Conservation (phyloP, 2,329 filamentous ascomycete genomes). For the Paraphaeosphaeria sporulosa region DNA sequence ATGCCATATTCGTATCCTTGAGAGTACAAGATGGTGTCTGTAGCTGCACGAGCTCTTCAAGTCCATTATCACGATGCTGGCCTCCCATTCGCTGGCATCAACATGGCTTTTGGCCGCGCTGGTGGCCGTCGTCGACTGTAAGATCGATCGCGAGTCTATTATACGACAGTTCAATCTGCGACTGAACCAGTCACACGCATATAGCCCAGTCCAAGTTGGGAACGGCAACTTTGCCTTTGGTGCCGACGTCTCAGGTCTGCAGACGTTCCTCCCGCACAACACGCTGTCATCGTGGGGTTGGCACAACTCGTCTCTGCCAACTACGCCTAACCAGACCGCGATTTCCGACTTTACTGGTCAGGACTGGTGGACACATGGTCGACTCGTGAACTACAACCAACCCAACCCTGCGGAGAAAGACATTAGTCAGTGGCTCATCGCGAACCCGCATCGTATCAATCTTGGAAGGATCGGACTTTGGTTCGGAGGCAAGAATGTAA, state of each 20-base stretch:
- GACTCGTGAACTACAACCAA: slow-evolving; percentile 54
- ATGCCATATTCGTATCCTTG: slow-evolving; percentile 1
- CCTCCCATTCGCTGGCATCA: too few relatives aligned
- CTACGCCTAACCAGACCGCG: slow-evolving; percentile 43
- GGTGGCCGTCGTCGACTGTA: slow-evolving; percentile 7
- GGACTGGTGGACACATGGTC: slow-evolving; percentile 55
- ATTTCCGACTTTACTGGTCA: slow-evolving; percentile 51
- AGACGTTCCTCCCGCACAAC: slow-evolving; percentile 54
- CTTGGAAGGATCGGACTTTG: slow-evolving; percentile 58
- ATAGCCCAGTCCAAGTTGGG: slow-evolving; percentile 61
- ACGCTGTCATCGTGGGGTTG: slow-evolving; percentile 56
- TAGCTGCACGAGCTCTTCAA: background rate
- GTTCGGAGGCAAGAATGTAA: slow-evolving; percentile 52
- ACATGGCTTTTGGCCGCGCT: background rate
- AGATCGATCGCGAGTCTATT: slow-evolving; percentile 40
- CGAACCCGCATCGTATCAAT: slow-evolving; percentile 62
- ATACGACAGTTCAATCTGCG: slow-evolving; percentile 55
- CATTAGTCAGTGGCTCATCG: slow-evolving; percentile 62
- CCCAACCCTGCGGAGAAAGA: slow-evolving; percentile 51
- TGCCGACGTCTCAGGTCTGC: slow-evolving; percentile 55
- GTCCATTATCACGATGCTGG: background rate
- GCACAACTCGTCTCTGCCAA: slow-evolving; percentile 56
- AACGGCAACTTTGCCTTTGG: slow-evolving; percentile 60
- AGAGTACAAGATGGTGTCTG: background rate
- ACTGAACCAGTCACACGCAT: slow-evolving; percentile 57